A percentile compares a stretch with the other conserved stretches of the same genome.
These are phyloP conservation scores for Ophiocordyceps polyrhachis-furcata DNA, from an alignment of 2,329 filamentous ascomycete species.

Conservation along the genomic window DNA sequence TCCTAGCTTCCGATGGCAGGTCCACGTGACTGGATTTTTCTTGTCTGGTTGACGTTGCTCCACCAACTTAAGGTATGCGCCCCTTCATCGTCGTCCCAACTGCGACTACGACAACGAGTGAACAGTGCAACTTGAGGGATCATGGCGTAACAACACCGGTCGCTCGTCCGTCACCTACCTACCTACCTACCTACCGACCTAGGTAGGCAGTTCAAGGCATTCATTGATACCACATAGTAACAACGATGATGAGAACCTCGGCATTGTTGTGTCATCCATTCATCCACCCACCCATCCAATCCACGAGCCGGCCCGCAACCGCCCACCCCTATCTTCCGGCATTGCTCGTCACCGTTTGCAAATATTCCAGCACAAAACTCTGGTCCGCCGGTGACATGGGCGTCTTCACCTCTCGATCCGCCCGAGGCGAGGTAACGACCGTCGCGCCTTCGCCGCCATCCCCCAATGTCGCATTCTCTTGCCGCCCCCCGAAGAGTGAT, in stretches of 20 bases:
- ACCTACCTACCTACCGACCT: too few relatives aligned
- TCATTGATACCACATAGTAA: too few relatives aligned
- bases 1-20: neutral
- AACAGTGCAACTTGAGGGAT: neutral
- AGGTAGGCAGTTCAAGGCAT: too few relatives aligned
- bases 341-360: slow-evolving; percentile 35
- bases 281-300: neutral
- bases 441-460: neutral
- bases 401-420: slow-evolving; percentile 25
- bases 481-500: slow-evolving; percentile 43
- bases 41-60: neutral
- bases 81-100: neutral
- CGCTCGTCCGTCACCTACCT: too few relatives aligned
- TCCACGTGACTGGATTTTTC: neutral
- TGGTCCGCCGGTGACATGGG: slow-evolving; percentile 52
- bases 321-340: slow-evolving; percentile 11
- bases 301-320: neutral
- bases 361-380: slow-evolving; percentile 56
- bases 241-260: too few relatives aligned
- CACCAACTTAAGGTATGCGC: neutral
- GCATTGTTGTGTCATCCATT: too few relatives aligned
- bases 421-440: slow-evolving; percentile 14
- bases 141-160: too few relatives aligned
- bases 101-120: too few relatives aligned
- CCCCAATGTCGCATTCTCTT: slow-evolving; percentile 1